A percentile compares a stretch with the other conserved stretches of the same genome.
Evolutionary conservation across 2,329 filamentous ascomycete genomes (phyloP).

Genomic region (Thielaviopsis musarum): DNA sequence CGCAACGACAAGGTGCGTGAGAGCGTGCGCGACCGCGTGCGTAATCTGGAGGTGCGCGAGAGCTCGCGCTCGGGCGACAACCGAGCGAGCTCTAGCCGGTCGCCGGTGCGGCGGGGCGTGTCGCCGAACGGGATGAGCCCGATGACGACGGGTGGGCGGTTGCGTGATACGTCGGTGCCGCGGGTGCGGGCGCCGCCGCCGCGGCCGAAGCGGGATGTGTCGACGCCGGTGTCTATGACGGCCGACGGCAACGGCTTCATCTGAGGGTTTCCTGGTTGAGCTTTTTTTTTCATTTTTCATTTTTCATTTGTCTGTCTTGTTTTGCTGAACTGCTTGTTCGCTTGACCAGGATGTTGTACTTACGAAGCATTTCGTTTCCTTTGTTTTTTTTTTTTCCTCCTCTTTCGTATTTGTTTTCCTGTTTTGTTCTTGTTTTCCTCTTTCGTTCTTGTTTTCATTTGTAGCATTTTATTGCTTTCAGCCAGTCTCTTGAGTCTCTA

Average conservation of each 20-base stretch:
- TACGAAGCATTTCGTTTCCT: not conserved
- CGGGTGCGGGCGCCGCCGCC: not conserved
- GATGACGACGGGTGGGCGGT: not conserved
- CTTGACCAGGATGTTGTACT: not conserved
- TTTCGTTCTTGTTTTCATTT: not conserved
- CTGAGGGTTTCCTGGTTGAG: not conserved
- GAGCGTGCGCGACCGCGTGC: conserved; percentile 5
- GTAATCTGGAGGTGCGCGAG: conserved; percentile 8
- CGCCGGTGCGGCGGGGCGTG: not conserved
- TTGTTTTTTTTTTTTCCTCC: conserved; percentile 1
- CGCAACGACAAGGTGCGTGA: not conserved
- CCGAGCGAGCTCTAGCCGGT: not conserved
- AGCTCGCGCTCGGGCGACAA: not conserved
- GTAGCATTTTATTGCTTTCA: not conserved
- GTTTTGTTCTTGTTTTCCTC: not conserved
- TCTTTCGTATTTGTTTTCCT: conserved; percentile 1
- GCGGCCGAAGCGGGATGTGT: conserved; percentile 3
- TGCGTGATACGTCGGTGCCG: not conserved
- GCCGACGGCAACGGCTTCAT: conserved; percentile 1
- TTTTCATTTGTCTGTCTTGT: not conserved
- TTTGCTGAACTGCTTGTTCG: too few relatives aligned
- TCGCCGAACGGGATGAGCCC: not conserved
- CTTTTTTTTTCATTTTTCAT: not conserved
- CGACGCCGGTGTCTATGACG: not conserved
- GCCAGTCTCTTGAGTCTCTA: too few relatives aligned